A percentile compares a stretch with the other conserved stretches of the same genome.
Conservation (phyloP, 345 rosid species). For the Arabis hirsuta region DNA sequence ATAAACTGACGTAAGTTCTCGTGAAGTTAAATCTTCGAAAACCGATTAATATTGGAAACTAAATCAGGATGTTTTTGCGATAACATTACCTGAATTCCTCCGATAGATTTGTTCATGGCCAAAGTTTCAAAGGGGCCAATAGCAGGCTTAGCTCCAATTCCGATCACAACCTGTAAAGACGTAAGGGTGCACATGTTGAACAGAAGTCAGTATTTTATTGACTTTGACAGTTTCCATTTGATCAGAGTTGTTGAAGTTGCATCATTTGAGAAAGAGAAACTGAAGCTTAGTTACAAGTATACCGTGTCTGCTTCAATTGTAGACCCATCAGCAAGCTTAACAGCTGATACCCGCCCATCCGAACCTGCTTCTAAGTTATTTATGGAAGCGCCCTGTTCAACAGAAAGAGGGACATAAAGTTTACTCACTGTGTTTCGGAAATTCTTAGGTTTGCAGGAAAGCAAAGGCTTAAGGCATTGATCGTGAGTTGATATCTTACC, state of each 20-base stretch:
- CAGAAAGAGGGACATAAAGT: constrained; percentile 22
- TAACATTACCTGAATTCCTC: constrained; percentile 80
- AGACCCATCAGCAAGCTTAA: constrained; percentile 88
- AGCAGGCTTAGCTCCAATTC: constrained; percentile 95
- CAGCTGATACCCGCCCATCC: constrained; percentile 73
- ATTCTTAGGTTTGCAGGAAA: not conserved
- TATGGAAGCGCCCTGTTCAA: constrained; percentile 72
- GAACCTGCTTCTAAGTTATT: constrained; percentile 78
- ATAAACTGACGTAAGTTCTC: constrained; percentile 1
- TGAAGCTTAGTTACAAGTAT: constrained; percentile 33
- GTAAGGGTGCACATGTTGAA: constrained; percentile 7
- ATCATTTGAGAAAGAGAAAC: constrained; percentile 20
- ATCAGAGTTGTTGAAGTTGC: constrained; percentile 16
- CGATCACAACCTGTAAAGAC: constrained; percentile 66
- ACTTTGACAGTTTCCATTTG: constrained; percentile 26
- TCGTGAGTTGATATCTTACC: constrained; percentile 47
- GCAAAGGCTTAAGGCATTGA: constrained; percentile 18
- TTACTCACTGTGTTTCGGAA: constrained; percentile 27
- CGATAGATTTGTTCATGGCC: constrained; percentile 65
- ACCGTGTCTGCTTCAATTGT: constrained; percentile 81
- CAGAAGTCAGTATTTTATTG: not conserved
- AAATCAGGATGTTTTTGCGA: not conserved
- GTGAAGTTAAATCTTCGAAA: not conserved
- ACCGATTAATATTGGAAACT: constrained; percentile 4
- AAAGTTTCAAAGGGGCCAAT: constrained; percentile 72